Evolutionary conservation across 2,329 filamentous ascomycete genomes (phyloP).

Genomic region (Colletotrichum filicis): DNA sequence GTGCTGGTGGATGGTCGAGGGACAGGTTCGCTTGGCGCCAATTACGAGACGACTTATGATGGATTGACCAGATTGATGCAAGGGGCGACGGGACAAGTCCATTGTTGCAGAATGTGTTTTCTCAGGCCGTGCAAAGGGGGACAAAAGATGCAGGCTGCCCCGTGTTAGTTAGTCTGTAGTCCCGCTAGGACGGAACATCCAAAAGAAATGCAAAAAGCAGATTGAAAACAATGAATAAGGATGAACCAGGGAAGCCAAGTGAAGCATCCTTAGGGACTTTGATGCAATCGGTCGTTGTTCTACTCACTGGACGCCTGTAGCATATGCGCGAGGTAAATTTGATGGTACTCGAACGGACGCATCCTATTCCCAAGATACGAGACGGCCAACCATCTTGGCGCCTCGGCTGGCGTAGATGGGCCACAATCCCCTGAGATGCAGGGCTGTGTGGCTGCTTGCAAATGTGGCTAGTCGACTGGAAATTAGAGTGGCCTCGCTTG

Average conservation of each 20-base stretch:
- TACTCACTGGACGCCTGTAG: background rate
- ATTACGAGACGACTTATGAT: constrained; percentile 6
- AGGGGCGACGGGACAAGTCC: background rate
- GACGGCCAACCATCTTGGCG: constrained; percentile 19
- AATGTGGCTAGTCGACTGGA: background rate
- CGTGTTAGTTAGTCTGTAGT: background rate
- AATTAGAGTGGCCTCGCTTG: background rate
- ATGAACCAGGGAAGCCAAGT: background rate
- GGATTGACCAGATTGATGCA: constrained; percentile 1
- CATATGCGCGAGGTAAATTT: background rate
- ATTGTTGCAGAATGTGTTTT: constrained; percentile 3
- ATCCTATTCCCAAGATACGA: background rate
- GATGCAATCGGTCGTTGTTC: constrained; percentile 7
- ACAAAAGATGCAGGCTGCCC: background rate
- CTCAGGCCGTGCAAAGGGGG: background rate
- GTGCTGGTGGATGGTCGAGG: background rate
- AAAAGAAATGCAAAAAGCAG: background rate
- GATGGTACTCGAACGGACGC: constrained; percentile 4
- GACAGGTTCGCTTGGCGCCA: constrained; percentile 15
- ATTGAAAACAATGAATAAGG: background rate
- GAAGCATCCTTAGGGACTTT: background rate
- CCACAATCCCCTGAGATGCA: background rate
- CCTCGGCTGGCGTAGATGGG: background rate
- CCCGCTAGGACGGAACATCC: background rate
- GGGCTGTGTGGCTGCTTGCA: constrained; percentile 2